Evolutionary conservation across 1,139 yeast genomes (phyloP).

Genomic region (Lodderomyces metapsilosis): DNA sequence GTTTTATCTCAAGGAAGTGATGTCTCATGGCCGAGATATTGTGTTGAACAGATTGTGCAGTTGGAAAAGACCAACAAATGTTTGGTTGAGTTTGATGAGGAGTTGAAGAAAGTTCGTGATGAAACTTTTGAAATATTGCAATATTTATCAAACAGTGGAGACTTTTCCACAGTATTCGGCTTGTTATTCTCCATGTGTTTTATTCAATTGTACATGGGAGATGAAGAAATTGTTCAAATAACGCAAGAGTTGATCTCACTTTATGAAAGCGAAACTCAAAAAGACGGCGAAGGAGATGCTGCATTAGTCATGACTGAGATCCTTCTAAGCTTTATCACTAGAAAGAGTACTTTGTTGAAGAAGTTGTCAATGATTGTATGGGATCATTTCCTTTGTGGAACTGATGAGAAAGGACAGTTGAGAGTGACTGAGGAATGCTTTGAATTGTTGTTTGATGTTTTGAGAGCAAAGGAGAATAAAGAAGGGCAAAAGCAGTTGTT

Average conservation of each 20-base stretch:
- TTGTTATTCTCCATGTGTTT: slow-evolving; percentile 75
- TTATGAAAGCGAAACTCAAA: slow-evolving; percentile 34
- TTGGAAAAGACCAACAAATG: slow-evolving; percentile 23
- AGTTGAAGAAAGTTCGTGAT: slow-evolving; percentile 44
- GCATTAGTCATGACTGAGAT: slow-evolving; percentile 75
- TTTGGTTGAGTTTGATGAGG: slow-evolving; percentile 53
- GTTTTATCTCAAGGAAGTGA: slow-evolving; percentile 44
- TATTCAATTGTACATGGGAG: slow-evolving; percentile 76
- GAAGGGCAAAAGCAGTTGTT: slow-evolving; percentile 80
- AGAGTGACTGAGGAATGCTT: slow-evolving; percentile 50
- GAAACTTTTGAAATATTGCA: slow-evolving; percentile 53
- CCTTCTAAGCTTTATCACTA: slow-evolving; percentile 69
- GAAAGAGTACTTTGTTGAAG: slow-evolving; percentile 68
- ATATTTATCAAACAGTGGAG: slow-evolving; percentile 26
- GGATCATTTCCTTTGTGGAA: slow-evolving; percentile 52
- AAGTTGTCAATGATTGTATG: slow-evolving; percentile 73
- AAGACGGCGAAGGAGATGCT: slow-evolving; percentile 33
- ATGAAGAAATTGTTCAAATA: slow-evolving; percentile 73
- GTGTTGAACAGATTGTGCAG: slow-evolving; percentile 29
- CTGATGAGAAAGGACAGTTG: slow-evolving; percentile 24
- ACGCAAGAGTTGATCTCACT: slow-evolving; percentile 68
- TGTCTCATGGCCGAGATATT: slow-evolving; percentile 62
- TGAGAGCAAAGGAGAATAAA: slow-evolving; percentile 73
- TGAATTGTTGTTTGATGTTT: slow-evolving; percentile 60
- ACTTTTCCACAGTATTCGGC: slow-evolving; percentile 51